Evolutionary conservation across 2,329 filamentous ascomycete genomes (phyloP).

Genomic region (Trichoderma harzianum): DNA sequence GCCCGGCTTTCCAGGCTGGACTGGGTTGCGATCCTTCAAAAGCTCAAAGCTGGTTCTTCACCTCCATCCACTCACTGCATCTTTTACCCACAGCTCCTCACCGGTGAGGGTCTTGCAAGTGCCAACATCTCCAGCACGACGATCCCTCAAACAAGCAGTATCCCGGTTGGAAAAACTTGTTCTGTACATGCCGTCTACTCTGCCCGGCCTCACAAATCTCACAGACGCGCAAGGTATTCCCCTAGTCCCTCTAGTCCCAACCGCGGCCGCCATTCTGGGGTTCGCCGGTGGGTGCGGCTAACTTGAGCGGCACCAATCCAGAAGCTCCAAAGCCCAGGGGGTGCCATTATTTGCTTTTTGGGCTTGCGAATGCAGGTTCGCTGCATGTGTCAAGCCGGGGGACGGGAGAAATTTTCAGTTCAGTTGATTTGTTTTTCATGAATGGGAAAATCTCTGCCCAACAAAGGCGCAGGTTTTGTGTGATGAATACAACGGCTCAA

Average conservation of each 20-base stretch:
- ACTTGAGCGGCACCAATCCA: background rate
- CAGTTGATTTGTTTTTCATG: background rate
- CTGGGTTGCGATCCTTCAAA: background rate
- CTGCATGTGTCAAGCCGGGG: slow-evolving; percentile 10
- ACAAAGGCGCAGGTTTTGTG: background rate
- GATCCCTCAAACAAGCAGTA: background rate
- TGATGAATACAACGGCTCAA: background rate
- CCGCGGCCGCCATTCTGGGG: slow-evolving; percentile 10
- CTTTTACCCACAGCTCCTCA: background rate
- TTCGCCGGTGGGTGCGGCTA: slow-evolving; percentile 10
- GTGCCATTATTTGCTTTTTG: background rate
- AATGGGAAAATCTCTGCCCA: background rate
- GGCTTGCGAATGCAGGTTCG: background rate
- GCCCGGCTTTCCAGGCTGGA: background rate
- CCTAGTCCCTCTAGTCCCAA: slow-evolving; percentile 4
- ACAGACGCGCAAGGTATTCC: background rate
- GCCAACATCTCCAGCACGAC: background rate
- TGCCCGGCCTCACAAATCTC: background rate
- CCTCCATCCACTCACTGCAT: background rate
- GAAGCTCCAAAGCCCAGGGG: background rate
- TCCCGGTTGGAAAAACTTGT: background rate
- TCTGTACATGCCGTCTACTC: background rate
- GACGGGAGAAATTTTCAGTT: background rate
- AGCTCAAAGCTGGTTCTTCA: background rate
- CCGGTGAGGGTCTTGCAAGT: background rate